These are phyloP conservation scores for Fusarium sacchari DNA, from an alignment of 2,329 filamentous ascomycete genomes.

Conservation along the genomic window DNA sequence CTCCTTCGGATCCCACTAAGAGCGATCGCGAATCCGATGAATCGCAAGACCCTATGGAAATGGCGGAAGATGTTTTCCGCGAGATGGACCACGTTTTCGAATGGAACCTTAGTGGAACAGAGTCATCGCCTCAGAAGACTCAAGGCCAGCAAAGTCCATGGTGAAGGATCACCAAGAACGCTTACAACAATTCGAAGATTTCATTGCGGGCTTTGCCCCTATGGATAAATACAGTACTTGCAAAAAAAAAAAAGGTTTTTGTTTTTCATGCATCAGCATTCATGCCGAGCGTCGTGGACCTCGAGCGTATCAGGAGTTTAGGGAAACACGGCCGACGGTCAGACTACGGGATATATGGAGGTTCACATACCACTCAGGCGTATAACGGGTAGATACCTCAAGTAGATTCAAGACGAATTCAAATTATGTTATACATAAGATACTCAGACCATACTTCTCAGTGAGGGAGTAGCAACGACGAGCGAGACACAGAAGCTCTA, in stretches of 20 bases:
- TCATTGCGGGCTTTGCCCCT: background rate
- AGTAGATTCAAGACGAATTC: conserved; percentile 13
- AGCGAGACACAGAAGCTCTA: background rate
- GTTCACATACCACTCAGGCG: conserved; percentile 19
- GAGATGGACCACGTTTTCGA: conserved; percentile 51
- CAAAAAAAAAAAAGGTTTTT: background rate
- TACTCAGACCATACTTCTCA: background rate
- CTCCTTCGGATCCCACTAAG: conserved; percentile 12
- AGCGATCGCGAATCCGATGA: conserved; percentile 24
- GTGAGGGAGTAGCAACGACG: background rate
- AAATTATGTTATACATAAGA: background rate
- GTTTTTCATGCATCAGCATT: background rate
- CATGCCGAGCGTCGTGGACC: background rate
- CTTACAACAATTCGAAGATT: background rate
- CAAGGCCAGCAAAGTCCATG: conserved; percentile 43
- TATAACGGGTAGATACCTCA: conserved; percentile 34
- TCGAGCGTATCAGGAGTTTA: conserved; percentile 23
- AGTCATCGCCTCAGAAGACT: conserved; percentile 11
- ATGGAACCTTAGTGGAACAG: conserved; percentile 45
- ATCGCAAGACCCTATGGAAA: conserved; percentile 48
- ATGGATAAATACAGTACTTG: background rate
- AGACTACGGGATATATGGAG: background rate
- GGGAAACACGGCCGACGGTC: conserved; percentile 10
- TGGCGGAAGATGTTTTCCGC: conserved; percentile 51
- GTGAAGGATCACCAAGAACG: conserved; percentile 19